These are phyloP conservation scores for Suillus ampliporus DNA, from an alignment of 768 basidiomycete genomes.

Conservation along the genomic window DNA sequence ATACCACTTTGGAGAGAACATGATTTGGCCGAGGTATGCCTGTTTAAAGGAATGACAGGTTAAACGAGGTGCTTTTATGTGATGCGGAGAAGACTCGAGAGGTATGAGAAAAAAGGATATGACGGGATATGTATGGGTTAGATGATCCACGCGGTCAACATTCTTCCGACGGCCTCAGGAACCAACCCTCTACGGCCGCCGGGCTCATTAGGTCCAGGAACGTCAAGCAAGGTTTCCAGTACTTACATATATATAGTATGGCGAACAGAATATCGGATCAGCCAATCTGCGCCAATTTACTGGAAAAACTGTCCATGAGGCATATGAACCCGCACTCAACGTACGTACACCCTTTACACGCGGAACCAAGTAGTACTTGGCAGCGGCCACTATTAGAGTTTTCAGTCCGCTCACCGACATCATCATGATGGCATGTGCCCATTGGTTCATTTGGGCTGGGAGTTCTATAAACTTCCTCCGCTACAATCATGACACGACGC, in stretches of 20 bases:
- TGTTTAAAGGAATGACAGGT: conserved; percentile 8
- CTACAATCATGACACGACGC: too few species aligned
- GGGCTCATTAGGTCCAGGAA: conserved; percentile 27
- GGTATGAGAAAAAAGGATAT: conserved; percentile 30
- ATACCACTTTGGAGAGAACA: conserved; percentile 26
- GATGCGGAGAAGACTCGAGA: conserved; percentile 6
- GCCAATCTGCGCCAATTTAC: neutral
- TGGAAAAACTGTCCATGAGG: neutral
- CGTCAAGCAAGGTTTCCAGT: neutral
- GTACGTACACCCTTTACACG: too few species aligned
- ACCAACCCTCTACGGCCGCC: conserved; percentile 32
- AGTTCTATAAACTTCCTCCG: too few species aligned
- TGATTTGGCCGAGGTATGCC: conserved; percentile 16
- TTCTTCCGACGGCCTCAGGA: conserved; percentile 30
- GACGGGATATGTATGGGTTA: conserved; percentile 12
- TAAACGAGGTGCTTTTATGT: conserved; percentile 26
- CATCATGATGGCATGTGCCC: too few species aligned
- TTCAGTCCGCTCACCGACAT: too few species aligned
- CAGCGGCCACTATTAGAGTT: too few species aligned
- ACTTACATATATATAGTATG: neutral
- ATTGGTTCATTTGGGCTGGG: too few species aligned
- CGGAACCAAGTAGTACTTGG: too few species aligned
- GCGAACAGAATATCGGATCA: neutral
- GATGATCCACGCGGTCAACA: conserved; percentile 20
- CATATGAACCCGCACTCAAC: neutral